These are phyloP conservation scores for Sarcodon sp. DNA, from an alignment of 768 basidiomycete species.

Conservation along the genomic window DNA sequence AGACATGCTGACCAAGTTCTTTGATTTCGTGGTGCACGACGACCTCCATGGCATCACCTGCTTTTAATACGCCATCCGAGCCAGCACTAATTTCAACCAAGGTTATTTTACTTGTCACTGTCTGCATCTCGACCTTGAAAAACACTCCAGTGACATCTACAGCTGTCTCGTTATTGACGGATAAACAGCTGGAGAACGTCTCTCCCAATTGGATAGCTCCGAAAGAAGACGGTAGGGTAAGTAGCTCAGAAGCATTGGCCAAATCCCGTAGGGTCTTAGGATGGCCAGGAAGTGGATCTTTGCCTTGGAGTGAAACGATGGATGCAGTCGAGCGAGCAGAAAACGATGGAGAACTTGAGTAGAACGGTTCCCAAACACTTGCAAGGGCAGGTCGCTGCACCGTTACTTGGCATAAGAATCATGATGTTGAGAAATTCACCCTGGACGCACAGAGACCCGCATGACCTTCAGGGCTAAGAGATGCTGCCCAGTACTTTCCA, in stretches of 20 bases:
- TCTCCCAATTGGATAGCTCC: conserved; percentile 85
- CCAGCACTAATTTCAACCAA: conserved; percentile 51
- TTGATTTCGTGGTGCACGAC: conserved; percentile 84
- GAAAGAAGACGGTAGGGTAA: conserved; percentile 74
- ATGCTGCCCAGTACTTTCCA: conserved; percentile 44
- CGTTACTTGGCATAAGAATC: conserved; percentile 6
- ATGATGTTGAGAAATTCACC: neutral
- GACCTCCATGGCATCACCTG: conserved; percentile 50
- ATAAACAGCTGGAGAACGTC: conserved; percentile 73
- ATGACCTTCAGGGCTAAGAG: conserved; percentile 76
- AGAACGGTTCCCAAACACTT: conserved; percentile 77
- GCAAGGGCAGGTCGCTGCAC: conserved; percentile 61
- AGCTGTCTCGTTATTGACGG: conserved; percentile 68
- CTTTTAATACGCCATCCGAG: conserved; percentile 28
- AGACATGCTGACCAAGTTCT: conserved; percentile 83
- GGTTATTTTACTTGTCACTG: conserved; percentile 48
- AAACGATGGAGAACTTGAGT: conserved; percentile 71
- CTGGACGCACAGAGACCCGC: conserved; percentile 65
- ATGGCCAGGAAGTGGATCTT: conserved; percentile 53
- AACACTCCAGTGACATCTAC: conserved; percentile 48
- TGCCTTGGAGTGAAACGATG: conserved; percentile 65
- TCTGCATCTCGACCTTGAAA: conserved; percentile 80
- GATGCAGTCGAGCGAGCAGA: conserved; percentile 74
- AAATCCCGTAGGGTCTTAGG: conserved; percentile 81
- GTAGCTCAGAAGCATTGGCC: conserved; percentile 63